Base-by-base conservation (phyloP, 2,329 filamentous ascomycete genomes). In the Mycosphaerella sp. region DNA sequence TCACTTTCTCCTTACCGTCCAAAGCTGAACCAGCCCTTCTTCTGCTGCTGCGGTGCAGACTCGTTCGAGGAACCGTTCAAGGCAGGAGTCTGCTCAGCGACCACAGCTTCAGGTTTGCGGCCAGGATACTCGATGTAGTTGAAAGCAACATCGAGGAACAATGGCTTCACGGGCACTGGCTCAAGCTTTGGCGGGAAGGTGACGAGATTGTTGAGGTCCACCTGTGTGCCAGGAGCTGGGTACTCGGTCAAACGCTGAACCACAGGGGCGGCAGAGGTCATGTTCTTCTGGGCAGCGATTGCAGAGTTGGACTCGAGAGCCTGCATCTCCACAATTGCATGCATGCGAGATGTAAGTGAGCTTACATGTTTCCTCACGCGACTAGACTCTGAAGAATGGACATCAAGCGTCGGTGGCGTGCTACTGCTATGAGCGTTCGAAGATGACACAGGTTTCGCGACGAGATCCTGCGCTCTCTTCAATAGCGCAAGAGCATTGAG, bases 121-220 rank as follows among this genome's bases (percentile, higher is more conserved):
- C 82, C 83, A 0, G 90, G 89, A 66, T 98, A 98, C 43, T 89
- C 82, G 56, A 98, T 90, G 67, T 96, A 97, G 68, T 97, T 97
- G 87, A 89, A 98, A 8, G 93, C 93, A 6, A 95, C 85, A 66
- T 98, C 93, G 53, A 97, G 81, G 76, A 97, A 97, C 30, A 97
- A 77, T 25, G 93, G 93, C 74, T 98, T 98, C 46, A 95, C 85
- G 0, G 93, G 89, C 35, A 97, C 82, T 1, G 86, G 79, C 55
- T 87, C 82, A 59, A 96, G 73, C 65, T 83, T 86, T 1, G 91
- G 90, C 10, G 93, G 93, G 68, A 90, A 96, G 4, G 83, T 80
- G 41, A 97, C 90, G 21, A 98, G 73, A 59, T 91, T 91, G 37
- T 76, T 76, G 21, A 96, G 75, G 66, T 95, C 83, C 8, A 89